These are phyloP conservation scores for Aspergillus hortae DNA, from an alignment of 2,329 filamentous ascomycete species.

Conservation along the genomic window DNA sequence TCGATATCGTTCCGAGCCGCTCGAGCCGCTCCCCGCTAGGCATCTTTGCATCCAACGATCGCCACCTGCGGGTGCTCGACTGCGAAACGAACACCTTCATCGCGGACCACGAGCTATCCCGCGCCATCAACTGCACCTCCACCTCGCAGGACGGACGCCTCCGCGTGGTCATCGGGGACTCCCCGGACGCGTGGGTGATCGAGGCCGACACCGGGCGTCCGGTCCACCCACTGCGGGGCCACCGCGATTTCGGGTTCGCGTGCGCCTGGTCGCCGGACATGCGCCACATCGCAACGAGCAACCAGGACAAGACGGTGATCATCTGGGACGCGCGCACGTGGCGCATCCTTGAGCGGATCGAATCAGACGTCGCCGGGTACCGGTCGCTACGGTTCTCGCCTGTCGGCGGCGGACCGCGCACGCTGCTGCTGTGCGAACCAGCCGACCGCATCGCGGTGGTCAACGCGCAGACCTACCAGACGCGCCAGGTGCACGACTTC, in stretches of 20 bases:
- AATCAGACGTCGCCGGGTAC: constrained; percentile 44
- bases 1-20: constrained; percentile 51
- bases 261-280: constrained; percentile 47
- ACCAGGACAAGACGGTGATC: constrained; percentile 45
- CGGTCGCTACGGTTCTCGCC: constrained; percentile 44
- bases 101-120: constrained; percentile 34
- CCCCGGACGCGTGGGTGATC: constrained; percentile 39
- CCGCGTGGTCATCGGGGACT: constrained; percentile 44
- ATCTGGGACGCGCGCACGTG: constrained; percentile 46
- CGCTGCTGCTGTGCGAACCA: constrained; percentile 41
- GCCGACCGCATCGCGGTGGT: constrained; percentile 45
- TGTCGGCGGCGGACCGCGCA: constrained; percentile 41
- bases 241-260: constrained; percentile 44
- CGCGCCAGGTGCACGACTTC: constrained; percentile 44
- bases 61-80: constrained; percentile 53
- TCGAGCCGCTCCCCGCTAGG: constrained; percentile 47
- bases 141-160: constrained; percentile 43
- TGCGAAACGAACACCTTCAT: constrained; percentile 44
- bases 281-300: constrained; percentile 45
- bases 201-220: constrained; percentile 42
- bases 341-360: constrained; percentile 36
- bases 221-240: constrained; percentile 36
- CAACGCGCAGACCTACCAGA: constrained; percentile 41
- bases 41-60: constrained; percentile 58
- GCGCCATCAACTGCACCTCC: constrained; percentile 44